Percentiles rank a stretch among this genome's conserved stretches.
phyloP scores from a whole-genome alignment of 768 basidiomycete species.

The Suillus subaureus region DNA sequence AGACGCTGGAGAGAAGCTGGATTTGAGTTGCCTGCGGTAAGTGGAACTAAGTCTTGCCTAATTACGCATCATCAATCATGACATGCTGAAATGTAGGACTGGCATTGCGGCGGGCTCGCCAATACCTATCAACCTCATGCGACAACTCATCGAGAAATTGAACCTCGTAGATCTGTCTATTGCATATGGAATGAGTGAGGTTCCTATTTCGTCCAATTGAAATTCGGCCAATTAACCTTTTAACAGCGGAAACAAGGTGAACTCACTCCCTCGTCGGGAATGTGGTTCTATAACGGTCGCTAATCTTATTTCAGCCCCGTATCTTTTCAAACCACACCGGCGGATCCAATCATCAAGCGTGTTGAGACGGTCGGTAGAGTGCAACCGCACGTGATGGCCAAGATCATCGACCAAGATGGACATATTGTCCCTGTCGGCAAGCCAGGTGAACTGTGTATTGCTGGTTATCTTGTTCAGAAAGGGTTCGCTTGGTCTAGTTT shows the following conservation, averaged over 20 bases:
- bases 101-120: constrained; percentile 84
- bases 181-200: constrained; percentile 88
- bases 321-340: constrained; percentile 76
- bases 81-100: constrained; percentile 48
- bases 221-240: not conserved
- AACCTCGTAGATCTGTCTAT: constrained; percentile 73
- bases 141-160: constrained; percentile 62
- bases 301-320: constrained; percentile 58
- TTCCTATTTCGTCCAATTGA: not conserved
- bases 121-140: constrained; percentile 81
- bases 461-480: constrained; percentile 80
- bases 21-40: constrained; percentile 59
- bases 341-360: constrained; percentile 70
- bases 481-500: constrained; percentile 47
- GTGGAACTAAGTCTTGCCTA: constrained; percentile 10
- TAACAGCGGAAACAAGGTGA: constrained; percentile 71
- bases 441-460: constrained; percentile 72
- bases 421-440: constrained; percentile 69
- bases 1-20: constrained; percentile 44
- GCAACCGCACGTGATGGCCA: constrained; percentile 78
- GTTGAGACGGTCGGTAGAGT: constrained; percentile 82
- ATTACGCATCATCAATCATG: not conserved
- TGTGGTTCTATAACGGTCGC: not conserved
- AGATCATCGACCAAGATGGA: constrained; percentile 60
- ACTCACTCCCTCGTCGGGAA: not conserved